phyloP scores from a whole-genome alignment of 1,284 basidiomycete genomes.

The Melampsora larici-populina region DNA sequence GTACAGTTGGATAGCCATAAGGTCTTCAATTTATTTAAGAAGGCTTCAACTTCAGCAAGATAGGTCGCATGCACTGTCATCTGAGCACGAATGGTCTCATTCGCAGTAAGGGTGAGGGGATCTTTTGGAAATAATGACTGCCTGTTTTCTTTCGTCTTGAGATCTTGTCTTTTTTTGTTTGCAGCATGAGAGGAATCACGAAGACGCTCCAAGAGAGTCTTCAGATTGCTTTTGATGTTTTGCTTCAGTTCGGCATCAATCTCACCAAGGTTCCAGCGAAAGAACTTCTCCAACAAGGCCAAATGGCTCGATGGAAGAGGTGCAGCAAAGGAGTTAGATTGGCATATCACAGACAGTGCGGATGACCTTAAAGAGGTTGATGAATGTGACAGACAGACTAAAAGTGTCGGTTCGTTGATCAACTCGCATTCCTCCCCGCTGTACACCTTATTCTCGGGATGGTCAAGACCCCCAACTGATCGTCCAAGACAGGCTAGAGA shows the following conservation, averaged over 20 bases:
- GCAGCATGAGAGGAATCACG: slow-evolving; percentile 24
- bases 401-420: slow-evolving; percentile 6
- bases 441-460: neutral
- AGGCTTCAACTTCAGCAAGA: slow-evolving; percentile 8
- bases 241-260: slow-evolving; percentile 36
- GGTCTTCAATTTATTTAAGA: slow-evolving; percentile 12
- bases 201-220: slow-evolving; percentile 21
- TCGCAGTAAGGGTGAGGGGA: neutral
- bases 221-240: slow-evolving; percentile 32
- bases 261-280: slow-evolving; percentile 29
- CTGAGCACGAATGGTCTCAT: neutral
- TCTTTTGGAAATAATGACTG: neutral
- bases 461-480: neutral
- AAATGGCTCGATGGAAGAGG: slow-evolving; percentile 13
- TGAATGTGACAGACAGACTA: slow-evolving; percentile 27
- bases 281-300: slow-evolving; percentile 18
- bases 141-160: neutral
- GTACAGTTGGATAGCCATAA: slow-evolving; percentile 24
- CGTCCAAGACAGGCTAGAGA: slow-evolving; percentile 19
- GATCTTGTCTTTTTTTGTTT: slow-evolving; percentile 23
- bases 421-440: neutral
- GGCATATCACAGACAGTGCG: slow-evolving; percentile 29
- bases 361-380: slow-evolving; percentile 20
- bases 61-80: slow-evolving; percentile 6
- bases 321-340: slow-evolving; percentile 7